Base-by-base conservation (phyloP, 306 rosid genomes). In the Corylus heterophylla region DNA sequence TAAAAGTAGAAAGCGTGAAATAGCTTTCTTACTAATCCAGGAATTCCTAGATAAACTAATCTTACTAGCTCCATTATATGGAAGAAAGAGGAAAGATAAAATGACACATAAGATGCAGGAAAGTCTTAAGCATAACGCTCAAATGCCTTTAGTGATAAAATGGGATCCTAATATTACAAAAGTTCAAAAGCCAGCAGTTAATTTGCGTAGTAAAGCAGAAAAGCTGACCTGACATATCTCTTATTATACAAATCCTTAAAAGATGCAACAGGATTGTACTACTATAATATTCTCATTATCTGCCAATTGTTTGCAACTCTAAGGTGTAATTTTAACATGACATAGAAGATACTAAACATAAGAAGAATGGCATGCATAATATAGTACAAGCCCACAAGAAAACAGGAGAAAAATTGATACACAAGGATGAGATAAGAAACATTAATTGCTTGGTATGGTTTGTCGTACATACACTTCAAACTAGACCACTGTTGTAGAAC, bases 391-490 rank as follows among this genome's bases (percentile, higher is more conserved):
- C 52, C 76, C 56, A 64, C 52, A 18, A 64, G 54, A 74, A 82
- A 68, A 74, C 63, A 66, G 61, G 82, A 83, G 55, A 76, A 77
- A 69, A 80, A 80, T 67, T 76, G 71, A 73, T 69, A 67, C 75
- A 78, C 78, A 76, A 74, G 42, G 35, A 71, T 61, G 56, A 84
- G 61, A 67, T 77, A 77, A 71, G 68, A 85, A 68, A 84, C 47
- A 71, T 83, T 79, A 55, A 74, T 78, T 88, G 74, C 82, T 83
- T 81, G 74, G 79, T n/a, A 54, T 83, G 58, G 74, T 87, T 87
- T 87, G 85, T 54, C 76, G 81, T 87, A 85, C 86, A 85, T 86
- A 79, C 80, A 75, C 74, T 82, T 80, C 79, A 78, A 71, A 74
- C 88, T 83, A 80, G 73, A 89, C 72, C 85, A 37, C 82, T 73